phyloP scores from a whole-genome alignment of 768 basidiomycete genomes.

The Termitomyces sp. region DNA sequence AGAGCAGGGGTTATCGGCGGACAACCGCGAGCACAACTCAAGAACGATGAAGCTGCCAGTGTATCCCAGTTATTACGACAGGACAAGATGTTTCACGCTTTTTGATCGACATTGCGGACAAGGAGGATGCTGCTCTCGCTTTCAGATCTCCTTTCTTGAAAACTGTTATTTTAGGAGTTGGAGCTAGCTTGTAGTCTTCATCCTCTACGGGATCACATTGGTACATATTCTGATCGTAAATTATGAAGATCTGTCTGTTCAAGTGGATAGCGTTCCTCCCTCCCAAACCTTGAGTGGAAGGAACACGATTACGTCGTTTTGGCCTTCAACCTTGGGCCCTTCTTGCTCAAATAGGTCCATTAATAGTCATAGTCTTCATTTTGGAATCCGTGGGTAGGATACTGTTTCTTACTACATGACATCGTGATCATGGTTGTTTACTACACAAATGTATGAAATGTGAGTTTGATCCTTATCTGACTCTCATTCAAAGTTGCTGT shows the following conservation, averaged over 20 bases:
- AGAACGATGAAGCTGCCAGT: conserved; percentile 21
- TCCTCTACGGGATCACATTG: background rate
- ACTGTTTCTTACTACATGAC: conserved; percentile 41
- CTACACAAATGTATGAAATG: conserved; percentile 63
- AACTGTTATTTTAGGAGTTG: conserved; percentile 53
- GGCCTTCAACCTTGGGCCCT: conserved; percentile 55
- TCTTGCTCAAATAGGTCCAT: conserved; percentile 56
- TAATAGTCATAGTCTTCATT: background rate
- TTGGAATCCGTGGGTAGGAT: conserved; percentile 50
- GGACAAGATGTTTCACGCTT: conserved; percentile 52
- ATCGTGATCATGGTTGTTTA: conserved; percentile 52
- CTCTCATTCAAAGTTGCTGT: conserved; percentile 35
- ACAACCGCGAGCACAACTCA: conserved; percentile 7
- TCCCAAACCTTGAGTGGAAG: conserved; percentile 36
- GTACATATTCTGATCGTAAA: background rate
- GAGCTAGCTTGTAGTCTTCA: conserved; percentile 45
- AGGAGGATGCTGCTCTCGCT: conserved; percentile 52
- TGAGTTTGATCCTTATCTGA: conserved; percentile 22
- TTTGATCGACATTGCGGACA: conserved; percentile 56
- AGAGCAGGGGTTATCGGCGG: background rate
- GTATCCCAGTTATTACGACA: conserved; percentile 32
- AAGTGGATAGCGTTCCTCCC: conserved; percentile 56
- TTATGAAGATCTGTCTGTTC: conserved; percentile 50
- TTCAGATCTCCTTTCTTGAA: conserved; percentile 56
- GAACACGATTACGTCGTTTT: conserved; percentile 39